Conservation (phyloP, 768 basidiomycete species). For the Amanita inopinata region DNA sequence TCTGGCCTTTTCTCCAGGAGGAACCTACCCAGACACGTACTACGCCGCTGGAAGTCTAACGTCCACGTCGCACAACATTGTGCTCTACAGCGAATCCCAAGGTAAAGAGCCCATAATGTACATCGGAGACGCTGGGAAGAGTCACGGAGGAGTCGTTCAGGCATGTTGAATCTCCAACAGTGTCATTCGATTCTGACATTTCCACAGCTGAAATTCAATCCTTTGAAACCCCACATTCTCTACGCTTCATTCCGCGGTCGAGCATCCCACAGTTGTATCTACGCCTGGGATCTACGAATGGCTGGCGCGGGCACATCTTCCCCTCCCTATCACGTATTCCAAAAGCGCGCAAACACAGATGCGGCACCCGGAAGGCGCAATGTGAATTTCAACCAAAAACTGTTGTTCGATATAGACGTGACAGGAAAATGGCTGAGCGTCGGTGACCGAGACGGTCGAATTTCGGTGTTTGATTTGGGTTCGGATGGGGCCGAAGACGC, state of each 20-base stretch:
- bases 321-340: conserved; percentile 31
- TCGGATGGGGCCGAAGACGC: conserved; percentile 8
- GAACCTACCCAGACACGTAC: conserved; percentile 39
- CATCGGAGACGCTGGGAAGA: conserved; percentile 1
- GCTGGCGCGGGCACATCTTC: conserved; percentile 25
- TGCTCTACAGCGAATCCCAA: conserved; percentile 54
- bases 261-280: conserved; percentile 31
- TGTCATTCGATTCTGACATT: not conserved
- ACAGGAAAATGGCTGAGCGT: conserved; percentile 52
- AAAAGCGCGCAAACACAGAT: conserved; percentile 38
- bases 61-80: conserved; percentile 46
- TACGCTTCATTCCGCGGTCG: conserved; percentile 72
- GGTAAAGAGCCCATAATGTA: conserved; percentile 47
- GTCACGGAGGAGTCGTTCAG: conserved; percentile 41
- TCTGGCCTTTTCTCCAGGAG: conserved; percentile 62
- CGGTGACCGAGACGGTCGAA: conserved; percentile 64
- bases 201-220: conserved; percentile 67
- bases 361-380: not conserved
- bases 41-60: conserved; percentile 77
- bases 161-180: conserved; percentile 20
- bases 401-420: conserved; percentile 68
- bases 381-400: conserved; percentile 36
- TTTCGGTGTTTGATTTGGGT: conserved; percentile 50
- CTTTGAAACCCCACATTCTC: conserved; percentile 55
- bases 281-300: conserved; percentile 72